Percentiles rank a stretch among this genome's conserved stretches.
phyloP scores from a whole-genome alignment of 352 stramenopile genomes.

The Thraustochytrium sp. region DNA sequence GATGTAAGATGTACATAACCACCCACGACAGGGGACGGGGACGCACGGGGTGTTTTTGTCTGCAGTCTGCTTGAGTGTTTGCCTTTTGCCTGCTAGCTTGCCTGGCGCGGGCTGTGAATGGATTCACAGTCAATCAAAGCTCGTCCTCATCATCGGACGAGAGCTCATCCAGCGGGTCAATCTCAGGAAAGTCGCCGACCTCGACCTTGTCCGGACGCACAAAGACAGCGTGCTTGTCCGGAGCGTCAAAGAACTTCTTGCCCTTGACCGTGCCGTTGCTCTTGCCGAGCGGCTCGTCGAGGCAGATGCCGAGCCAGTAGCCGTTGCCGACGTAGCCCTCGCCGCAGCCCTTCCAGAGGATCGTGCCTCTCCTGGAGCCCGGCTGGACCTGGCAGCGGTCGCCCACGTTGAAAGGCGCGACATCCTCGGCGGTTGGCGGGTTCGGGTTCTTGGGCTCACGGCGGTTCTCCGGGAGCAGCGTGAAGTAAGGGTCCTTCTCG shows the following conservation, averaged over 20 bases:
- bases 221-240: constrained; percentile 30
- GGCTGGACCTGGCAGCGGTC: constrained; percentile 93
- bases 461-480: constrained; percentile 40
- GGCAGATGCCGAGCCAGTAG: constrained; percentile 57
- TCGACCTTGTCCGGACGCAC: constrained; percentile 29
- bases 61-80: too few species aligned
- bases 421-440: constrained; percentile 12
- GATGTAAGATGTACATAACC: too few species aligned
- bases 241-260: constrained; percentile 44
- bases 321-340: constrained; percentile 55
- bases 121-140: neutral
- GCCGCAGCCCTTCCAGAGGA: constrained; percentile 85
- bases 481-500: constrained; percentile 73
- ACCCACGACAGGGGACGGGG: too few species aligned
- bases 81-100: too few species aligned
- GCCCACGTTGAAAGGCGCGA: constrained; percentile 61
- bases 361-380: constrained; percentile 78
- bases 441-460: constrained; percentile 39
- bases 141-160: constrained; percentile 33
- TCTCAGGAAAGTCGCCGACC: constrained; percentile 45
- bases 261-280: constrained; percentile 45
- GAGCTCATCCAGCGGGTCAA: constrained; percentile 15
- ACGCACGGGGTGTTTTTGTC: too few species aligned
- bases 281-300: constrained; percentile 47
- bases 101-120: too few species aligned